Base-by-base conservation (phyloP, 2,329 filamentous ascomycete genomes). In the Hortaea werneckii region DNA sequence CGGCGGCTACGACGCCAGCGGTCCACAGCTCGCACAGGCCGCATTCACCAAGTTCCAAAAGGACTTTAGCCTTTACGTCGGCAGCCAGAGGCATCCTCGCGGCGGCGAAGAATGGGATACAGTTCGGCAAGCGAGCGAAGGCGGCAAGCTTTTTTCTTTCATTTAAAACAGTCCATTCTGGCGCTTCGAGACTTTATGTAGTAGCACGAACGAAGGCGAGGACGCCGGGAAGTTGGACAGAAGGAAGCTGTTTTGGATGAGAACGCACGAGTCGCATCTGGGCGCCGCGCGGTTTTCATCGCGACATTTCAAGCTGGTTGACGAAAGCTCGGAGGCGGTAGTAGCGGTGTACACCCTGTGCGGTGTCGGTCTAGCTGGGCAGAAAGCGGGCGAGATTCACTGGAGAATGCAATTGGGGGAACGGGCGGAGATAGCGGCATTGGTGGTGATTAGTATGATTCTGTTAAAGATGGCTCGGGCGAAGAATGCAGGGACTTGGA, bases 31-130 rank as follows among this genome's bases (percentile, higher is more conserved):
- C 7, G 51, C 53, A n/a, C 47, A 44, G 29, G 41, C 48, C n/a
- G 30, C 41, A 8, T 53, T 55, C 43, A 29, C 30, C 10, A 37
- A 32, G 30, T 40, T 34, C 13, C n/a, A 44, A 8, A 53, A 52
- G 45, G 49, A 51, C 37, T 45, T 56, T 29, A 43, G 47, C 39
- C 41, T 51, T 34, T 50, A 51, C 46, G 32, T 55, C 37, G 52
- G 52, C 27, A 46, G 48, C 13, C 41, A 46, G 6, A 54, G 43
- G 39, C 40, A 44, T n/a, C 50, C 51, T 2, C 20, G 20, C 20
- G 20, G n/a, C 10, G 38, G 42, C 9, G 46, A 53, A 3, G 50
- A 54, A 35, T 50, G 47, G 49, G 50, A 54, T 34, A 42, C 41
- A 4, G 46, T 52, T 5, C 45, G 49, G 5, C 49, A 28, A 8